Evolutionary conservation across 495 filamentous ascomycete genomes (phyloP), one percentile per base, ranked within the genome.

Genomic region (Viridothelium virens): DNA sequence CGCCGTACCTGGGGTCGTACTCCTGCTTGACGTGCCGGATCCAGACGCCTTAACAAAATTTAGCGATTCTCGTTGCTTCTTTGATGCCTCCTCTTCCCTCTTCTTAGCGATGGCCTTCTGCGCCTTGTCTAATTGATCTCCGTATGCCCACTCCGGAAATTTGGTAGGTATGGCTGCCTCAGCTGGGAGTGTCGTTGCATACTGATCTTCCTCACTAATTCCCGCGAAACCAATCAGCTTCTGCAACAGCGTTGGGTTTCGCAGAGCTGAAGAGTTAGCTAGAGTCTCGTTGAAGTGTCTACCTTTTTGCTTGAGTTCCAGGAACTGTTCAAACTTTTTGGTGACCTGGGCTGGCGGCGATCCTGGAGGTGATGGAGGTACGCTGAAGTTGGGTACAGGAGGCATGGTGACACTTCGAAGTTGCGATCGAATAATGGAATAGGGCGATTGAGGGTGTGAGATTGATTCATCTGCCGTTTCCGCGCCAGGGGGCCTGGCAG

Each of bases 221-320:
- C 89, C 91, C 4, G 88, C 88, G 78, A 94, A 96, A 6, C 80
- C 81, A 78, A 92, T 85, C 73, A 97, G 81, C 69, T 93, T 93
- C 47, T 85, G 83, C 66, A 90, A 78, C 18, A 96, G 77, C 38
- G 84, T 88, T 33, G 94, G 94, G 72, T 97, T 96, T 62, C 85
- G 86, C 47, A 96, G 77, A 0, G 89, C 86, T 1, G 85, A 78
- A 2, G 88, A 89, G 48, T 79, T 79, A 31, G 87, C 85, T 0
- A 97, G 80, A 63, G 90, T 89, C 66, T 87, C 81, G 74, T 98
- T 97, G 81, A 98, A 97, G 77, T 98, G 95, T 38, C 91, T 79
- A 2, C 90, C 90, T 69, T 90, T 85, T 63, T 85, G 86, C 77
- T 97, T 98, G 56, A 97, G 80, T 34, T 84, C 80, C 1, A 96